phyloP scores from a whole-genome alignment of 2,329 filamentous ascomycete genomes.

The Neopestalotiopsis clavispora region DNA sequence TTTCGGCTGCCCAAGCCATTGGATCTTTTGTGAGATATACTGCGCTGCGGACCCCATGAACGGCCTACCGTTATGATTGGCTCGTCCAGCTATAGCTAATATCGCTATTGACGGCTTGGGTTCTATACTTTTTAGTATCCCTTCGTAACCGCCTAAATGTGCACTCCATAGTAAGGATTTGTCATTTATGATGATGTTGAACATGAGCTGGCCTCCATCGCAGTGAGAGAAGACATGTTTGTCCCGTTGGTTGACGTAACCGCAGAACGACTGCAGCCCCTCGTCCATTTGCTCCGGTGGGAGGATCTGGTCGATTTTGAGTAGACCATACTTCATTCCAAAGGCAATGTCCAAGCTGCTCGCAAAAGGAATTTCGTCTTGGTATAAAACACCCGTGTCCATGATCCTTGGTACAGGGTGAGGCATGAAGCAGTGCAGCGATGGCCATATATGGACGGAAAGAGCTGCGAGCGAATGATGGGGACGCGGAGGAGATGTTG shows the following conservation, averaged over 20 bases:
- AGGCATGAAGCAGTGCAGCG: conserved; percentile 31
- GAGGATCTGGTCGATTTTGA: conserved; percentile 19
- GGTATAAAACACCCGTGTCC: conserved; percentile 25
- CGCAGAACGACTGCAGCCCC: conserved; percentile 19
- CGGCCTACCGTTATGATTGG: background rate
- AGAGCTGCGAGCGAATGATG: conserved; percentile 18
- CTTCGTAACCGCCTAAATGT: conserved; percentile 28
- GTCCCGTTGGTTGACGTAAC: conserved; percentile 21
- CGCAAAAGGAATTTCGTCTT: conserved; percentile 19
- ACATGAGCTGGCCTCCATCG: conserved; percentile 33
- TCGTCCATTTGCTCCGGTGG: conserved; percentile 18
- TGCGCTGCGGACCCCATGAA: background rate
- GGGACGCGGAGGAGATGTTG: conserved; percentile 2
- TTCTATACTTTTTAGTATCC: conserved; percentile 24
- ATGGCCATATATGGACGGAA: conserved; percentile 29
- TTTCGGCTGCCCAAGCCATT: background rate
- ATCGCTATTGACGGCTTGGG: conserved; percentile 23
- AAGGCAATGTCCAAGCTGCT: conserved; percentile 28
- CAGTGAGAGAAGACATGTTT: conserved; percentile 22
- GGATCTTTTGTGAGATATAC: background rate
- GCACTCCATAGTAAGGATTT: conserved; percentile 28
- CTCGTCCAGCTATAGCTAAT: background rate
- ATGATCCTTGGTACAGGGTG: conserved; percentile 21
- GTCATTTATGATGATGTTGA: conserved; percentile 27
- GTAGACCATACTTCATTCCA: conserved; percentile 26